Conservation (phyloP, 352 stramenopile genomes). For the Achlya hypogyna region DNA sequence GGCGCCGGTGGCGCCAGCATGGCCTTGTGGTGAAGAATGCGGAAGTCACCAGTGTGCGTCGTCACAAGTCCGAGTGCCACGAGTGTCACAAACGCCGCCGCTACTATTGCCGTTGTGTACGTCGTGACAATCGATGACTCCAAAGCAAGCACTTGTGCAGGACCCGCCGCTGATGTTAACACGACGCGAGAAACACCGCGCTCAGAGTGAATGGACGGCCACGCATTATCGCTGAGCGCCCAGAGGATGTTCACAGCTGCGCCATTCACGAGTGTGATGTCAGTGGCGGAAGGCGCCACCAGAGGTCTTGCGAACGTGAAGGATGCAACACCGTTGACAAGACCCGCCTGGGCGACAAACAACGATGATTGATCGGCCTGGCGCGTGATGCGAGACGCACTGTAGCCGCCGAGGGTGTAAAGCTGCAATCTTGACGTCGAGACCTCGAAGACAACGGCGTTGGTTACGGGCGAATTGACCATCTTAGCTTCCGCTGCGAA, state of each 20-base stretch:
- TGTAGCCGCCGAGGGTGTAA: conserved; percentile 44
- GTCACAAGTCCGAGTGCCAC: not conserved
- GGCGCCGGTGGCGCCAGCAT: conserved; percentile 39
- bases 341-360: conserved; percentile 34
- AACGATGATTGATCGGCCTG: conserved; percentile 25
- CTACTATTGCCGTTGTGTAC: conserved; percentile 22
- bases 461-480: conserved; percentile 55
- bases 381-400: conserved; percentile 31
- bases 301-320: conserved; percentile 70
- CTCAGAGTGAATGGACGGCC: conserved; percentile 1
- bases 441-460: conserved; percentile 62
- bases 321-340: conserved; percentile 35
- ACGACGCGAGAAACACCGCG: not conserved
- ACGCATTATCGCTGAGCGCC: conserved; percentile 34
- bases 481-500: conserved; percentile 35
- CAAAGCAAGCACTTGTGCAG: conserved; percentile 30
- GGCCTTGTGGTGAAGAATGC: conserved; percentile 38
- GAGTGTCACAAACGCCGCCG: not conserved
- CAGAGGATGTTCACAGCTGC: conserved; percentile 45
- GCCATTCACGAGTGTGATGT: conserved; percentile 39
- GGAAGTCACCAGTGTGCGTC: conserved; percentile 8
- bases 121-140: conserved; percentile 21
- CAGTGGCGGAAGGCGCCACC: conserved; percentile 31
- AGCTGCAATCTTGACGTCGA: conserved; percentile 32
- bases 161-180: conserved; percentile 38